Percentiles rank a stretch among this genome's conserved stretches.
Conservation (phyloP, 805 yeast species). For the Hanseniaspora valbyensis region DNA sequence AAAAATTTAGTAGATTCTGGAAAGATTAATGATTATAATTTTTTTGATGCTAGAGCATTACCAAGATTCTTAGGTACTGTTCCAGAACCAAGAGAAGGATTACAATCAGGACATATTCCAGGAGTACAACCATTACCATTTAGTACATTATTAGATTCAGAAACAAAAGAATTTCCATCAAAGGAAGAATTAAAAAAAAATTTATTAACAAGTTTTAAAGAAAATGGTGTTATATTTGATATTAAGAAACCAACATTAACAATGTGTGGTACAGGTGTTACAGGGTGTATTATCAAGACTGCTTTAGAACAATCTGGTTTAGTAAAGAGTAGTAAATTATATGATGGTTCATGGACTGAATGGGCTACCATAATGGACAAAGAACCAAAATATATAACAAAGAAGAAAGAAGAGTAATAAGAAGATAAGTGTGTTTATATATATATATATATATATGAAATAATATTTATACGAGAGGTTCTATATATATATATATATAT, state of each 20-base stretch:
- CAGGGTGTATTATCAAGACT: conserved; percentile 76
- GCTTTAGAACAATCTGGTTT: conserved; percentile 51
- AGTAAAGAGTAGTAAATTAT: conserved; percentile 37
- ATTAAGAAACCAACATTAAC: conserved; percentile 58
- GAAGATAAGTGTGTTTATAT: too few species aligned
- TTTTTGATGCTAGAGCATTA: conserved; percentile 72
- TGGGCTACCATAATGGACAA: conserved; percentile 25
- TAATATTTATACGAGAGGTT: too few species aligned
- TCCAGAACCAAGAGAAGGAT: conserved; percentile 83
- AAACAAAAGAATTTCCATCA: conserved; percentile 19
- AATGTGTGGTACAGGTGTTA: conserved; percentile 94
- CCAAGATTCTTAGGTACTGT: conserved; percentile 67
- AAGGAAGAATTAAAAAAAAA: conserved; percentile 29
- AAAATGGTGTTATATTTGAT: conserved; percentile 23
- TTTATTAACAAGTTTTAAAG: conserved; percentile 38
- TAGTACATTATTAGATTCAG: conserved; percentile 44
- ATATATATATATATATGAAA: too few species aligned
- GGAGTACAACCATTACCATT: conserved; percentile 73
- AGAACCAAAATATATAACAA: not conserved
- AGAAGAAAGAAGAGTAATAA: not conserved
- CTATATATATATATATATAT: too few species aligned
- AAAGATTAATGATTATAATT: conserved; percentile 36
- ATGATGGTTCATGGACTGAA: conserved; percentile 78
- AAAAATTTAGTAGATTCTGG: conserved; percentile 43
- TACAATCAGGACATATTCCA: conserved; percentile 83